These are phyloP conservation scores for Cladosporium sp. DNA, from an alignment of 2,329 filamentous ascomycete species.

Conservation along the genomic window DNA sequence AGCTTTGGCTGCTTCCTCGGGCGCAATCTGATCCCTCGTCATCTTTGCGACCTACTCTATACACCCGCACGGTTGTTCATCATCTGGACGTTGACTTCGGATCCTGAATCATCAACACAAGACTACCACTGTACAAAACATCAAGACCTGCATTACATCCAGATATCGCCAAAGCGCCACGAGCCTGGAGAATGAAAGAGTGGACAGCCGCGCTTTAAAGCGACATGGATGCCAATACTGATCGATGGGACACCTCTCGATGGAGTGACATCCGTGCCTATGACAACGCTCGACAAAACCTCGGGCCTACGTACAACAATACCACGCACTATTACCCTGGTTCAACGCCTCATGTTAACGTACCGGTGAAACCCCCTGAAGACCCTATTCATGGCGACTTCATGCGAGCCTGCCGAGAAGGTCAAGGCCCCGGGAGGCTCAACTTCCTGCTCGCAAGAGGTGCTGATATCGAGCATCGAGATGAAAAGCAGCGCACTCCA, in stretches of 20 bases:
- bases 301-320: not conserved
- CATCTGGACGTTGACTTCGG: not conserved
- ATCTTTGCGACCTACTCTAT: too few species aligned
- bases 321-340: not conserved
- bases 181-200: not conserved
- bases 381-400: not conserved
- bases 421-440: not conserved
- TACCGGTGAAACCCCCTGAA: not conserved
- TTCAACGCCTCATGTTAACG: not conserved
- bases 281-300: not conserved
- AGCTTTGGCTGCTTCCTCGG: not conserved
- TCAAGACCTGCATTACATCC: not conserved
- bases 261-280: not conserved
- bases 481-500: not conserved
- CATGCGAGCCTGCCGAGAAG: not conserved
- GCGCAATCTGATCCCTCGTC: not conserved
- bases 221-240: not conserved
- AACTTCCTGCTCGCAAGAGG: not conserved
- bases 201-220: not conserved
- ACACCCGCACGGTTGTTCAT: not conserved
- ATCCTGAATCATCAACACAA: not conserved
- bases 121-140: not conserved
- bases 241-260: not conserved
- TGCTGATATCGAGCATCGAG: not conserved
- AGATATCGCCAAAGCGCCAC: not conserved